Evolutionary conservation across 2,329 filamentous ascomycete genomes (phyloP).

Genomic region (Cladosporium halotolerans): DNA sequence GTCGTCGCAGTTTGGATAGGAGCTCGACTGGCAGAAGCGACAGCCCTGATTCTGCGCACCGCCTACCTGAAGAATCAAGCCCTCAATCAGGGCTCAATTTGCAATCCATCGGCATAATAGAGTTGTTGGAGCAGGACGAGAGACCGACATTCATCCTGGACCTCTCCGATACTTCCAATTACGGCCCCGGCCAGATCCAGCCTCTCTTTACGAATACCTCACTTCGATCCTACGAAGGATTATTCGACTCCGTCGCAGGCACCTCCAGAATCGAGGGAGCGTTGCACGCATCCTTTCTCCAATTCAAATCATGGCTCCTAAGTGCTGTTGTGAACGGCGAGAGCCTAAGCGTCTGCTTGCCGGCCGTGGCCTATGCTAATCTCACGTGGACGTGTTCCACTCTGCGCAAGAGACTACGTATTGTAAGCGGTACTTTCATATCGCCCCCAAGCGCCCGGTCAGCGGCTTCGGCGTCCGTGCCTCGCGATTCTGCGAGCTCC

Average conservation of each 20-base stretch:
- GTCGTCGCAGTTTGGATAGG: constrained; percentile 32
- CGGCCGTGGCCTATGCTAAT: constrained; percentile 56
- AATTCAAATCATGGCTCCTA: constrained; percentile 66
- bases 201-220: constrained; percentile 65
- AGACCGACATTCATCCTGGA: constrained; percentile 73
- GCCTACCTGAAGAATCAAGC: neutral
- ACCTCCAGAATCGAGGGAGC: constrained; percentile 34
- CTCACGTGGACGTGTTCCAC: constrained; percentile 66
- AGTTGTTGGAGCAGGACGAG: constrained; percentile 70
- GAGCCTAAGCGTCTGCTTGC: constrained; percentile 47
- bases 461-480: constrained; percentile 23
- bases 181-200: constrained; percentile 48
- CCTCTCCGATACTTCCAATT: constrained; percentile 53
- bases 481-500: constrained; percentile 8
- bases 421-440: constrained; percentile 52
- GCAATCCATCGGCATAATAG: constrained; percentile 60
- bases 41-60: constrained; percentile 19
- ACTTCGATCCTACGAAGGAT: constrained; percentile 51
- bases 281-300: constrained; percentile 46
- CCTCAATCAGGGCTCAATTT: constrained; percentile 40
- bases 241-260: constrained; percentile 53
- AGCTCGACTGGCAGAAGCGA: constrained; percentile 19
- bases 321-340: constrained; percentile 50
- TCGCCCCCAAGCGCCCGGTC: constrained; percentile 16
- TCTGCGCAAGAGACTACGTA: constrained; percentile 60